phyloP scores from a whole-genome alignment of 2,329 filamentous ascomycete species.

The Alternaria gansuensis region DNA sequence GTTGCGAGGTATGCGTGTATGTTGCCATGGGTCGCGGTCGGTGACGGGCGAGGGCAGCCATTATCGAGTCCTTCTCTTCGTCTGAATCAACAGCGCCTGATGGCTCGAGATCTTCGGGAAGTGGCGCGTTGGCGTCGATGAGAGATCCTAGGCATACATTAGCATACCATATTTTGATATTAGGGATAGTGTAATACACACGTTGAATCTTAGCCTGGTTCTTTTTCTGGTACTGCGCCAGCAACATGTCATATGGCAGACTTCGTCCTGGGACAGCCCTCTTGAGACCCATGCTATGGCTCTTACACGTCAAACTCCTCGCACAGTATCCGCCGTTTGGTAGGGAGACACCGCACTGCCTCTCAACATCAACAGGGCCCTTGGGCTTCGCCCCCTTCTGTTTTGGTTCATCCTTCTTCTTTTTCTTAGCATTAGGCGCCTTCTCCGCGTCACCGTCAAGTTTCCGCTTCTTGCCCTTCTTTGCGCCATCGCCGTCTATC shows the following conservation, averaged over 20 bases:
- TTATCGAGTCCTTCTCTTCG: slow-evolving; percentile 89
- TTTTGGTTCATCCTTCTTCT: slow-evolving; percentile 93
- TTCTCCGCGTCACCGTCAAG: slow-evolving; percentile 73
- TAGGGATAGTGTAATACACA: slow-evolving; percentile 59
- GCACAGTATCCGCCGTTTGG: slow-evolving; percentile 88
- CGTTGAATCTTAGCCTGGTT: slow-evolving; percentile 98
- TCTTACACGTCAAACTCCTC: slow-evolving; percentile 90
- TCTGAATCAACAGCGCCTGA: slow-evolving; percentile 84
- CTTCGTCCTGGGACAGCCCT: slow-evolving; percentile 85
- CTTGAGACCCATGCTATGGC: slow-evolving; percentile 94
- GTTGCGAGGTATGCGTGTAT: slow-evolving; percentile 63
- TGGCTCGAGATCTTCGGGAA: slow-evolving; percentile 83
- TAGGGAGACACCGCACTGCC: slow-evolving; percentile 88
- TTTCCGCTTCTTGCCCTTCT: slow-evolving; percentile 60
- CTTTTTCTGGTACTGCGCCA: slow-evolving; percentile 79
- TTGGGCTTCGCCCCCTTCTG: slow-evolving; percentile 84
- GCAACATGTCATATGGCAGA: slow-evolving; percentile 89
- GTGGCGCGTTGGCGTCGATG: slow-evolving; percentile 89
- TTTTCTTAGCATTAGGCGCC: slow-evolving; percentile 80
- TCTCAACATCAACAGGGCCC: slow-evolving; percentile 91
- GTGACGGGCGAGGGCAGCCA: slow-evolving; percentile 77
- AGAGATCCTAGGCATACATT: slow-evolving; percentile 73
- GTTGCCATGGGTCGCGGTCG: slow-evolving; percentile 80
- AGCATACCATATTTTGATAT: neutral
- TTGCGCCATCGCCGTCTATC: slow-evolving; percentile 51